These are phyloP conservation scores for Alternaria arbusti DNA, from an alignment of 2,329 filamentous ascomycete genomes.

Conservation along the genomic window DNA sequence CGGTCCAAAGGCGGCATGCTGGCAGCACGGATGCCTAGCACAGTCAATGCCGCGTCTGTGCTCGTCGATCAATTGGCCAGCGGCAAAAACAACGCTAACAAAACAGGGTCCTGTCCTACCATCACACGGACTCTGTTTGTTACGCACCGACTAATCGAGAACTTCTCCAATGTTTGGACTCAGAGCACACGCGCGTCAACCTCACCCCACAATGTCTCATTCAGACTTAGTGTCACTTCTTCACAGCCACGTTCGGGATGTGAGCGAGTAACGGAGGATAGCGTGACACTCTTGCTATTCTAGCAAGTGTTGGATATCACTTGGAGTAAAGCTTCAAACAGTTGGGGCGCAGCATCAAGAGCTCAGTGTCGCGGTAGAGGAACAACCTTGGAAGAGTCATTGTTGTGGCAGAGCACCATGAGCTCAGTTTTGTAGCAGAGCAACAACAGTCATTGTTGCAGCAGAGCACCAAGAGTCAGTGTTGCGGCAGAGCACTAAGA, in stretches of 20 bases:
- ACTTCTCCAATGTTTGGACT: not conserved
- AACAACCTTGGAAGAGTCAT: too few relatives aligned
- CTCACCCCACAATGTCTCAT: not conserved
- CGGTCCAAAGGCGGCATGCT: constrained; percentile 8
- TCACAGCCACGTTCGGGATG: not conserved
- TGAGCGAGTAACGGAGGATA: not conserved
- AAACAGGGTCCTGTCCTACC: too few relatives aligned
- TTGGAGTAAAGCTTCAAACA: not conserved
- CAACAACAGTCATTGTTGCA: too few relatives aligned
- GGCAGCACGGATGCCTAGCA: too few relatives aligned
- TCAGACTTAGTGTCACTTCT: not conserved
- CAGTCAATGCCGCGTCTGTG: too few relatives aligned
- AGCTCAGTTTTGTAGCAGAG: too few relatives aligned
- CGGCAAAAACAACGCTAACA: too few relatives aligned
- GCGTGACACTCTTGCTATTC: not conserved
- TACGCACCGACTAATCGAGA: not conserved
- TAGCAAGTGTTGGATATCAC: not conserved
- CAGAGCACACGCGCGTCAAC: not conserved
- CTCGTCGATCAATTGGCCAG: too few relatives aligned
- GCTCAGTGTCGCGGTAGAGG: not conserved
- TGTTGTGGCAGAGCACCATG: too few relatives aligned
- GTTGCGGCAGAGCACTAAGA: too few relatives aligned
- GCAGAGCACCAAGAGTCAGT: too few relatives aligned
- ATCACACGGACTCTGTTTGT: not conserved
- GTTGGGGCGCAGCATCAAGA: not conserved